Percentiles rank a stretch among this genome's conserved stretches.
phyloP scores from a whole-genome alignment of 495 filamentous ascomycete genomes.

The Cetradonia linearis region DNA sequence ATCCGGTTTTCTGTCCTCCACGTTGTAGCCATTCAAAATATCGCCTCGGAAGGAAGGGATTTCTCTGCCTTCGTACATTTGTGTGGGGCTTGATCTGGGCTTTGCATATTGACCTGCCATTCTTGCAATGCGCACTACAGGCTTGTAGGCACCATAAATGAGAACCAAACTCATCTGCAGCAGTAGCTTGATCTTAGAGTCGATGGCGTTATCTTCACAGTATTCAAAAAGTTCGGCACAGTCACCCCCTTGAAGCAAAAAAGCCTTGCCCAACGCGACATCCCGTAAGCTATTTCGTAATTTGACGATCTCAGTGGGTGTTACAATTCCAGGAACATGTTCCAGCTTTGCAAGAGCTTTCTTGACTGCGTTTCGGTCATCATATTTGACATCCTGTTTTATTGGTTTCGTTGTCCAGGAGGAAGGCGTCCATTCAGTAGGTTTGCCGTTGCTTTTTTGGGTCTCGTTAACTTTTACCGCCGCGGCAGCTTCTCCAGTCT shows the following conservation, averaged over 20 bases:
- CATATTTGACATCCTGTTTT: constrained; percentile 79
- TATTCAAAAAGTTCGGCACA: constrained; percentile 97
- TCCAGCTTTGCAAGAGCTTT: constrained; percentile 60
- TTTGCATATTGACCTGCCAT: constrained; percentile 98
- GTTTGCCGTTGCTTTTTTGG: constrained; percentile 9
- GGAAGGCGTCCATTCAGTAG: constrained; percentile 42
- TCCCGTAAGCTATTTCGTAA: constrained; percentile 68
- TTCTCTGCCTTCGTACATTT: constrained; percentile 66
- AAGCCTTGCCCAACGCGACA: constrained; percentile 85
- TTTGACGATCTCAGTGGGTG: constrained; percentile 62
- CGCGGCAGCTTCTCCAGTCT: constrained; percentile 20
- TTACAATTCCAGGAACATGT: constrained; percentile 78
- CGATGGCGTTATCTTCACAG: constrained; percentile 78
- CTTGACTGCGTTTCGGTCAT: constrained; percentile 52
- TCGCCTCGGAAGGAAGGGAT: constrained; percentile 89
- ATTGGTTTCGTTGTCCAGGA: constrained; percentile 89
- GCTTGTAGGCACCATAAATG: constrained; percentile 83
- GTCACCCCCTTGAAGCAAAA: constrained; percentile 90
- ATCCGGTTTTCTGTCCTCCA: constrained; percentile 63
- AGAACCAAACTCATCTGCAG: constrained; percentile 93
- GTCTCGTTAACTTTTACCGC: constrained; percentile 20
- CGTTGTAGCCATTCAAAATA: constrained; percentile 78
- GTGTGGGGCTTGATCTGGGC: constrained; percentile 79
- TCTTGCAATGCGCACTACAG: constrained; percentile 84
- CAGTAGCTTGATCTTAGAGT: constrained; percentile 91